These are phyloP conservation scores for Microcyclosporella mali DNA, from an alignment of 2,329 filamentous ascomycete genomes.

Conservation along the genomic window DNA sequence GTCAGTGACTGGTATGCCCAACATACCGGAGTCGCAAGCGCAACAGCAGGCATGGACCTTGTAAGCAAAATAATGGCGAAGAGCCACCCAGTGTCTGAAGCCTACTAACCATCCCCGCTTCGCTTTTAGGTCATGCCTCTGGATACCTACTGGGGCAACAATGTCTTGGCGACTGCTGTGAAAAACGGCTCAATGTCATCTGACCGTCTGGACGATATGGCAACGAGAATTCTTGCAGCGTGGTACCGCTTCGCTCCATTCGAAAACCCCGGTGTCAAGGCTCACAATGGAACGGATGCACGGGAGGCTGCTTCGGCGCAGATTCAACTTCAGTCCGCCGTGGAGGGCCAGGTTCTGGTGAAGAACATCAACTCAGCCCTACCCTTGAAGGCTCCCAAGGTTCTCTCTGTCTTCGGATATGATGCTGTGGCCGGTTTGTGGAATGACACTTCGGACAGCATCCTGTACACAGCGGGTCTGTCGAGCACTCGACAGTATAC, in stretches of 20 bases:
- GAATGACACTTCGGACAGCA: slow-evolving; percentile 7
- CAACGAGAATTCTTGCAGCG: slow-evolving; percentile 26
- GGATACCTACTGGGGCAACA: slow-evolving; percentile 20
- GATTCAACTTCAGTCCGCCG: slow-evolving; percentile 48
- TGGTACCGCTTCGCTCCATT: slow-evolving; percentile 22
- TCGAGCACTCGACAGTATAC: slow-evolving; percentile 15
- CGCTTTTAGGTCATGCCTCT: too few relatives aligned
- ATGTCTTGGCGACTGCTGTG: slow-evolving; percentile 28
- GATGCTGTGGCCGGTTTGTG: slow-evolving; percentile 21
- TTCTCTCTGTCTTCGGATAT: slow-evolving; percentile 45
- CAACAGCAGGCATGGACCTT: slow-evolving; percentile 29
- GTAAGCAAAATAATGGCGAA: too few relatives aligned
- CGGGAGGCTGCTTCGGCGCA: slow-evolving; percentile 44
- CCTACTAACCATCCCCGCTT: too few relatives aligned
- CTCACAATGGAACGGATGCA: slow-evolving; percentile 48
- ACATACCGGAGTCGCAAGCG: slow-evolving; percentile 26
- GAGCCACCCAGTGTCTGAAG: too few relatives aligned
- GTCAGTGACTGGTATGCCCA: slow-evolving; percentile 47
- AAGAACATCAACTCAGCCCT: slow-evolving; percentile 54
- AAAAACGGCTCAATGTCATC: slow-evolving; percentile 28
- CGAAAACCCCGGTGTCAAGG: slow-evolving; percentile 41
- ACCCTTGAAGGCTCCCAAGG: slow-evolving; percentile 45
- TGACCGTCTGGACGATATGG: slow-evolving; percentile 32
- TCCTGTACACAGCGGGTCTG: slow-evolving; percentile 9
- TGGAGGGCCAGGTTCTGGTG: slow-evolving; percentile 57